These are phyloP conservation scores for Eutrema yunnanense DNA, from an alignment of 345 rosid species.

Conservation along the genomic window DNA sequence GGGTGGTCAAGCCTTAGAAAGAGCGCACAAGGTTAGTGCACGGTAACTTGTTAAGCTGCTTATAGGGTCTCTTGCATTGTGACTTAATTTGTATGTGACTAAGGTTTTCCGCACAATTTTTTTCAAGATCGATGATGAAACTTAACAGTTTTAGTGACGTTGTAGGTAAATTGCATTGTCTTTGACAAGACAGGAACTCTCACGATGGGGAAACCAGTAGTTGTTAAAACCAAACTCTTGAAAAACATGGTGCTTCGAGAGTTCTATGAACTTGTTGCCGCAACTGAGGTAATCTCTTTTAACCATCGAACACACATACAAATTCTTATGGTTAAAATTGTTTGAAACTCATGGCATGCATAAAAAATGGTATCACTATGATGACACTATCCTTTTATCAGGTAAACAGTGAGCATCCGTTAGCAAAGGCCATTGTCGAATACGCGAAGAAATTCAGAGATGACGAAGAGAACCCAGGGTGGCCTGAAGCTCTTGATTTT, in stretches of 20 bases:
- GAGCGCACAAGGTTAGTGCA: constrained; percentile 64
- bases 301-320: neutral
- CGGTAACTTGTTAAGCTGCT: neutral
- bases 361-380: neutral
- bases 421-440: constrained; percentile 82
- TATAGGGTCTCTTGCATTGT: neutral
- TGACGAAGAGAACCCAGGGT: constrained; percentile 63
- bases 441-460: constrained; percentile 74
- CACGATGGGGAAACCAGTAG: constrained; percentile 83
- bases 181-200: constrained; percentile 99
- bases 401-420: constrained; percentile 91
- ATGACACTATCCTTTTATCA: constrained; percentile 15
- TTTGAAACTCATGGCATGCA: neutral
- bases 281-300: constrained; percentile 59
- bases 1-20: constrained; percentile 93
- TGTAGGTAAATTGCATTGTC: constrained; percentile 79
- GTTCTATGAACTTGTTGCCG: constrained; percentile 75
- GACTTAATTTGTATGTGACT: neutral
- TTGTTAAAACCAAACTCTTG: constrained; percentile 66
- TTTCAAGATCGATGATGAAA: neutral
- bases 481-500: constrained; percentile 83
- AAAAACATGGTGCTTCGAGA: constrained; percentile 64
- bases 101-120: neutral
- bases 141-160: neutral
- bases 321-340: neutral